Base-by-base conservation (phyloP, 148 eudicot species). In the Drosera capensis region DNA sequence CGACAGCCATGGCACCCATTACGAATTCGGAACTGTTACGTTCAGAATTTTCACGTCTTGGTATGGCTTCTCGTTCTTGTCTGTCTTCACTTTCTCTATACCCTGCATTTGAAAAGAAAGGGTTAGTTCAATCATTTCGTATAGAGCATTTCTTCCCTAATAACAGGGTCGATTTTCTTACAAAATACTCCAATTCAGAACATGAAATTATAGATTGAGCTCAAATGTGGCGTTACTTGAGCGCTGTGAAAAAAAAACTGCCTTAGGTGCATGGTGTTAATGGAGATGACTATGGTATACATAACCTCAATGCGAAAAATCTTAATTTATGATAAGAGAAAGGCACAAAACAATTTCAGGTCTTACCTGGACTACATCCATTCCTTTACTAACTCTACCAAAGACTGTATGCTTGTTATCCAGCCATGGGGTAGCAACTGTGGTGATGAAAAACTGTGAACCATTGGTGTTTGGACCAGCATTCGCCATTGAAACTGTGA, bases 371-470 rank as follows among this genome's bases (percentile, higher is more conserved):
- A 92, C 94, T 64, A 92, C 99, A 18, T 84, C 95, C 99, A 90
- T 84, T 39, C 99, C 99, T 62, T 85, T 84, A 35, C 55, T 45
- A 29, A 90, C 95, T 71, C 99, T 85, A 51, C 99, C 99, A 64
- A 90, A 90, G 56, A 90, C 99, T 15, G 95, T 84, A 59, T 90
- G 99, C 68, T 90, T 85, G 55, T 84, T 90, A 66, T 90, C 95
- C 62, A 90, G 83, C 99, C 99, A 90, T 20, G 99, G 99, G 46
- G 99, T 90, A 54, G 99, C 99, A 38, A 84, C 99, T 14, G 99
- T 90, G 14, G 99, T 90, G 46, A 90, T 90, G 63, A 90, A 90
- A 56, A 90, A 90, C 64, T 90, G 99, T 50, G 99, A 90, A 51
- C 99, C 99, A 51, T 90, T 90, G 42, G 85, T 78, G 66, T 82